Evolutionary conservation across 345 rosid genomes (phyloP).

Genomic region (Brassica cretica): DNA sequence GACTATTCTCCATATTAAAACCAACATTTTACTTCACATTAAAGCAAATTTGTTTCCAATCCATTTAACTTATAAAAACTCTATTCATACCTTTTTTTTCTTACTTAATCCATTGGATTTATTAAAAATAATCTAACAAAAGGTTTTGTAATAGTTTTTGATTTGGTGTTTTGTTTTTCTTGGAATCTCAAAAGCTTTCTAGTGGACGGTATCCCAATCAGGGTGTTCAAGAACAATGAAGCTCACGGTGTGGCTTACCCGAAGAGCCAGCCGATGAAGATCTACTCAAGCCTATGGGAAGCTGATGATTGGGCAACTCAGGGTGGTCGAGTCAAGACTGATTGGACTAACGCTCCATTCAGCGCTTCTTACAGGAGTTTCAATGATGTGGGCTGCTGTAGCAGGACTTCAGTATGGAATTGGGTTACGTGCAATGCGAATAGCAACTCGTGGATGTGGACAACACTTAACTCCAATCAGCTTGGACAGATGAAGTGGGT

Average conservation of each 20-base stretch:
- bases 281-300: conserved; percentile 65
- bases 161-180: background rate
- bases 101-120: no score
- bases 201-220: conserved; percentile 62
- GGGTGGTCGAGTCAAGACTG: conserved; percentile 59
- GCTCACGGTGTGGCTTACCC: conserved; percentile 61
- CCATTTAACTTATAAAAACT: no score
- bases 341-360: conserved; percentile 68
- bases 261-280: conserved; percentile 59
- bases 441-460: conserved; percentile 46
- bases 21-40: no score
- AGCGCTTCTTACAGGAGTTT: conserved; percentile 58
- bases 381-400: conserved; percentile 46
- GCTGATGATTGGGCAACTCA: conserved; percentile 79
- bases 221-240: conserved; percentile 78
- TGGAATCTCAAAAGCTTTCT: conserved; percentile 42
- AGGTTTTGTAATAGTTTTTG: background rate
- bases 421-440: conserved; percentile 42
- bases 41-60: no score
- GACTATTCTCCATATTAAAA: no score
- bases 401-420: conserved; percentile 34
- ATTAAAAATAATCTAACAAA: no score
- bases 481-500: conserved; percentile 49
- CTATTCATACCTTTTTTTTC: no score
- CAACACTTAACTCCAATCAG: conserved; percentile 38